phyloP scores from a whole-genome alignment of 2,329 filamentous ascomycete species.

The Sordariomycetes sp. region DNA sequence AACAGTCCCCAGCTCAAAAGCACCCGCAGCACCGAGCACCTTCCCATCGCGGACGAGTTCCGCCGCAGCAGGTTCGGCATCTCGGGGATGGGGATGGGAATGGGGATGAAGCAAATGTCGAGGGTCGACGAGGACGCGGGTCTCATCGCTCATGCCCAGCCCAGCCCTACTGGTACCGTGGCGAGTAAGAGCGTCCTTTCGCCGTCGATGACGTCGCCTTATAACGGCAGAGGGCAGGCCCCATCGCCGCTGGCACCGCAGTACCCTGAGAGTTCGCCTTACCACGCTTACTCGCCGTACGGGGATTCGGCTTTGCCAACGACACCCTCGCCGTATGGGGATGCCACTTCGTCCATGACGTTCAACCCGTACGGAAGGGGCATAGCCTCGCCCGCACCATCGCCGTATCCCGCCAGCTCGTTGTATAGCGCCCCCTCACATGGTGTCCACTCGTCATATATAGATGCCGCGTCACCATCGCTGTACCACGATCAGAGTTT shows the following conservation, averaged over 20 bases:
- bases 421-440: background rate
- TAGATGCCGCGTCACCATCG: background rate
- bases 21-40: constrained; percentile 21
- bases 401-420: background rate
- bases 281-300: background rate
- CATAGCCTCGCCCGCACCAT: no score
- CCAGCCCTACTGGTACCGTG: constrained; percentile 4
- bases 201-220: background rate
- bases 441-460: background rate
- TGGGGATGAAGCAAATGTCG: constrained; percentile 8
- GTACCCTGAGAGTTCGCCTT: background rate
- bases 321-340: background rate
- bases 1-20: constrained; percentile 11
- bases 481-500: background rate
- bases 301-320: background rate
- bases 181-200: background rate
- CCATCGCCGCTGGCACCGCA: background rate
- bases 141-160: constrained; percentile 24
- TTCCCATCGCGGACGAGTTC: constrained; percentile 24
- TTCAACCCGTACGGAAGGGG: no score
- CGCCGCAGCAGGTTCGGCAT: constrained; percentile 18
- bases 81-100: constrained; percentile 6
- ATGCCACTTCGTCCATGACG: background rate
- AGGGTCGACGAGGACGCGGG: constrained; percentile 24
- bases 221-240: background rate